Evolutionary conservation across 2,329 filamentous ascomycete genomes (phyloP).

Genomic region (Ceratocystis albifundus): DNA sequence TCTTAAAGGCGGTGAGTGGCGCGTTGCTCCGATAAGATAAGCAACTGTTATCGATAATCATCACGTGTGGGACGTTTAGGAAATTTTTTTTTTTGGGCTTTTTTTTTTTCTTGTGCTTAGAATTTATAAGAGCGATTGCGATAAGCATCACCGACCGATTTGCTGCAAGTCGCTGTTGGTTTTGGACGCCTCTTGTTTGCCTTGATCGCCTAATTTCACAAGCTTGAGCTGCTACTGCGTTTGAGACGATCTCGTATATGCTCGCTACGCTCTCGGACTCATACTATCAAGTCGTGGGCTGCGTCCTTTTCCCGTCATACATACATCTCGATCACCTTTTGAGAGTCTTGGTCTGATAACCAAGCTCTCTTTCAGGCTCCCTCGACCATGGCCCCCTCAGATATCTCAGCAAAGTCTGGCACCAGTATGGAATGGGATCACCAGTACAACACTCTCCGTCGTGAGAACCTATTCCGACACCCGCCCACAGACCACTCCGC

Average conservation of each 20-base stretch:
- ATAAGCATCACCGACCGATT: slow-evolving; percentile 11
- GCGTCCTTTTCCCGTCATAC: background rate
- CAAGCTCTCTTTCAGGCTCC: slow-evolving; percentile 16
- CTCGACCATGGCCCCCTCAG: slow-evolving; percentile 20
- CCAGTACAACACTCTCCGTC: slow-evolving; percentile 72
- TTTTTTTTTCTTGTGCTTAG: slow-evolving; percentile 10
- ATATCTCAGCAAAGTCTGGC: slow-evolving; percentile 26
- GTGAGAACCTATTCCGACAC: slow-evolving; percentile 78
- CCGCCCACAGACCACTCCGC: slow-evolving; percentile 79
- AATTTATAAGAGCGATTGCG: slow-evolving; percentile 12
- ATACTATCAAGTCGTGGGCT: too few relatives aligned
- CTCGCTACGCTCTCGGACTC: too few relatives aligned
- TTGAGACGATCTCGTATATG: background rate
- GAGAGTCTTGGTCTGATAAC: slow-evolving; percentile 14
- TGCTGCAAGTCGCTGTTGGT: slow-evolving; percentile 1
- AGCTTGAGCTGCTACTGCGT: background rate
- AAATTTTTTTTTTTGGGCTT: slow-evolving; percentile 21
- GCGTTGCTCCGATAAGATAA: slow-evolving; percentile 18
- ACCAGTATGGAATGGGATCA: slow-evolving; percentile 68
- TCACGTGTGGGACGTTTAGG: slow-evolving; percentile 20
- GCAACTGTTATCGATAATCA: slow-evolving; percentile 21
- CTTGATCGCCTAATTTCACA: background rate
- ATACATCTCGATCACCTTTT: background rate
- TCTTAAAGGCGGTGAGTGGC: slow-evolving; percentile 15
- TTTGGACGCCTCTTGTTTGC: background rate